Conservation (phyloP, 352 stramenopile genomes). For the Phytophthora multivora region DNA sequence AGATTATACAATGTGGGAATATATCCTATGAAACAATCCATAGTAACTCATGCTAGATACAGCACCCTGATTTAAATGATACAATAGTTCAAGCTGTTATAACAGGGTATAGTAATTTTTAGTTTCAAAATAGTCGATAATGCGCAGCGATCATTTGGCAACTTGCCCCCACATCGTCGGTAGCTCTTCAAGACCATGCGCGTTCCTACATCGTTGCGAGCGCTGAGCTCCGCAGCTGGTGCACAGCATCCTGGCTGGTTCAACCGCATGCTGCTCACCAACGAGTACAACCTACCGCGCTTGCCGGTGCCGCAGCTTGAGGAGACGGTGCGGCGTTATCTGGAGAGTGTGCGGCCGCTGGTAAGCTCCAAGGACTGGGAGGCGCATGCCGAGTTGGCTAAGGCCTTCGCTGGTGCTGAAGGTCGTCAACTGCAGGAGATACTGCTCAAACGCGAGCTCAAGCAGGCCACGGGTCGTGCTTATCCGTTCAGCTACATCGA, state of each 20-base stretch:
- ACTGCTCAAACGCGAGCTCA: conserved; percentile 73
- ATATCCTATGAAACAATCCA: too few species aligned
- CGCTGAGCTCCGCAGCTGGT: conserved; percentile 26
- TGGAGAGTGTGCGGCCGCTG: conserved; percentile 81
- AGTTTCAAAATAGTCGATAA: conserved; percentile 2
- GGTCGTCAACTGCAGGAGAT: conserved; percentile 65
- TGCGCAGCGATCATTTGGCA: conserved; percentile 28
- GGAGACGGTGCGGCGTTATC: conserved; percentile 90
- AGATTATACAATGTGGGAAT: too few species aligned
- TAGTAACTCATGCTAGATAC: too few species aligned
- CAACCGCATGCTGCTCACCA: conserved; percentile 74
- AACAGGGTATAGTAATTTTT: too few species aligned
- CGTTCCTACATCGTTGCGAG: conserved; percentile 23
- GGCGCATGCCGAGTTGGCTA: conserved; percentile 66
- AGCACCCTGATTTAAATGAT: too few species aligned
- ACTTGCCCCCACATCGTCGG: conserved; percentile 7
- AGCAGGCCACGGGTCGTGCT: conserved; percentile 74
- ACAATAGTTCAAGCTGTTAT: too few species aligned
- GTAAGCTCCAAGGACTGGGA: conserved; percentile 65
- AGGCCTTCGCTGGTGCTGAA: conserved; percentile 58
- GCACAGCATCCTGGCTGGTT: conserved; percentile 64
- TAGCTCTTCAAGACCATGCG: conserved; percentile 29
- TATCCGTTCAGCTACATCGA: conserved; percentile 96
- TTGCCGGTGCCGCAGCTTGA: conserved; percentile 90
- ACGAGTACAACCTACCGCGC: conserved; percentile 77